Percentiles rank a stretch among this genome's conserved stretches.
These are phyloP conservation scores for Aspergillus carlsbadensis DNA, from an alignment of 495 filamentous ascomycete species.

Conservation along the genomic window DNA sequence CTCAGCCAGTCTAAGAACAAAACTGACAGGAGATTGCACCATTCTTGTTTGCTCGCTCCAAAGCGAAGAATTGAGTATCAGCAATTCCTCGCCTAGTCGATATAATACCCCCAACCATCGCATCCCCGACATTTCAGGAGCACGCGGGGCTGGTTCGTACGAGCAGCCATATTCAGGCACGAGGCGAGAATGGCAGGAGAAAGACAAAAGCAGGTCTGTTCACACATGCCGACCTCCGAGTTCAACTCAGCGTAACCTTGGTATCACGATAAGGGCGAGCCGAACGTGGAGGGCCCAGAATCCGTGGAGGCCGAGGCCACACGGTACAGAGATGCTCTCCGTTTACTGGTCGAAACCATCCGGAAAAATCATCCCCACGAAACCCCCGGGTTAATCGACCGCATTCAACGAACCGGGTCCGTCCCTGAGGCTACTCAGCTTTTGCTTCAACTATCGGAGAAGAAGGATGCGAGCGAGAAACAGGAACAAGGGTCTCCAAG, in stretches of 20 bases:
- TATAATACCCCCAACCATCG: no score
- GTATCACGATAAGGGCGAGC: background rate
- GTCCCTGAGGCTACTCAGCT: conserved; percentile 1
- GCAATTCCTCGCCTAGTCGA: no score
- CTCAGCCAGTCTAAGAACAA: background rate
- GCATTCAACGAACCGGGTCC: background rate
- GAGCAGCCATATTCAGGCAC: no score
- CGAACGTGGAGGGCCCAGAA: background rate
- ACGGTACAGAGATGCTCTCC: conserved; percentile 1
- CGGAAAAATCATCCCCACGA: background rate
- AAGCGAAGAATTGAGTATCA: no score
- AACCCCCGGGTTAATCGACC: background rate
- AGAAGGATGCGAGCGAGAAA: background rate
- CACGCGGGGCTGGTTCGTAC: no score
- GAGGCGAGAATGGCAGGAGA: background rate
- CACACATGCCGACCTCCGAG: background rate
- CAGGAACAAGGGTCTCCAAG: background rate
- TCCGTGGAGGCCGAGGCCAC: background rate
- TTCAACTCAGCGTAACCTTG: background rate
- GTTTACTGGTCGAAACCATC: conserved; percentile 4
- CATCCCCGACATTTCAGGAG: no score
- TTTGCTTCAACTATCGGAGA: background rate
- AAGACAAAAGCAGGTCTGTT: background rate
- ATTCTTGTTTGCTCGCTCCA: no score
- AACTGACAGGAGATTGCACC: no score